phyloP scores from a whole-genome alignment of 371 early-diverging fungal genomes.

The Smittium culicis region DNA sequence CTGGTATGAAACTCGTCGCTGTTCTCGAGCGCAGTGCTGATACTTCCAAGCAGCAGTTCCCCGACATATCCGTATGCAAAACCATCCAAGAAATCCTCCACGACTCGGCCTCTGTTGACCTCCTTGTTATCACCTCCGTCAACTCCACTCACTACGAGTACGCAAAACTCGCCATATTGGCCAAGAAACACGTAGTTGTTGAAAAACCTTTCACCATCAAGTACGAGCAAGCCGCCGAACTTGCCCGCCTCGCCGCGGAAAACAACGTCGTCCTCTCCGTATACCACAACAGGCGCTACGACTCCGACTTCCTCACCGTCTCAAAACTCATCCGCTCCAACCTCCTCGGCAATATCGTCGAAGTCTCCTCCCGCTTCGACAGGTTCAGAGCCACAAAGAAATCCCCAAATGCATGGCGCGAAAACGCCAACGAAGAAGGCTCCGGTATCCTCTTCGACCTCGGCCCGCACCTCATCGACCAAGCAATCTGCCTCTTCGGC shows the following conservation, averaged over 20 bases:
- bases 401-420: conserved; percentile 52
- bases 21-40: conserved; percentile 43
- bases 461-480: conserved; percentile 64
- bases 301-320: conserved; percentile 64
- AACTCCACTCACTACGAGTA: conserved; percentile 49
- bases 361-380: conserved; percentile 59
- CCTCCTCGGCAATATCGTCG: conserved; percentile 47
- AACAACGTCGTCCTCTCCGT: conserved; percentile 46
- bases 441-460: conserved; percentile 60
- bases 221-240: conserved; percentile 40
- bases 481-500: conserved; percentile 54
- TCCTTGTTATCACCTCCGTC: conserved; percentile 60
- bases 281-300: conserved; percentile 69
- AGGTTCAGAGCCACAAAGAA: conserved; percentile 55
- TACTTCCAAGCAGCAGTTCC: conserved; percentile 34
- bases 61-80: conserved; percentile 37
- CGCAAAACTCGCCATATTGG: conserved; percentile 43
- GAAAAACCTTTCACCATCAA: conserved; percentile 66
- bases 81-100: conserved; percentile 40
- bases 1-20: conserved; percentile 38
- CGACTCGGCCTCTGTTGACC: conserved; percentile 37
- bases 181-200: conserved; percentile 57
- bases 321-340: conserved; percentile 39
- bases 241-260: conserved; percentile 40
- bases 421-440: conserved; percentile 42